Evolutionary conservation across 345 rosid genomes (phyloP).

Genomic region (Syzygium aromaticum): DNA sequence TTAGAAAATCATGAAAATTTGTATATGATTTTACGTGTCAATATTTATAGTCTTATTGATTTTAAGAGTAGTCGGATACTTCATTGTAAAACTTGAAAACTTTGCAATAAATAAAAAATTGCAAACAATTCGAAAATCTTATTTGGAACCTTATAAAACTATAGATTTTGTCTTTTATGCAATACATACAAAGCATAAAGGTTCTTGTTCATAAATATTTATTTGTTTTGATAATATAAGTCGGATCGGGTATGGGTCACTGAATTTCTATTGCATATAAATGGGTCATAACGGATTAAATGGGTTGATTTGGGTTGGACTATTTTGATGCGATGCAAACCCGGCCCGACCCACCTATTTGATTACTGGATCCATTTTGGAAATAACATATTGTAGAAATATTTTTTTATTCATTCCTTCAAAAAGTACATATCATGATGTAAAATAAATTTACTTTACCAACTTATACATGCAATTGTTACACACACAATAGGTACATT

Average conservation of each 20-base stretch:
- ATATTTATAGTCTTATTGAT: background rate
- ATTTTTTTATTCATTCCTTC: background rate
- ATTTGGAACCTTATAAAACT: background rate
- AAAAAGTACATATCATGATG: background rate
- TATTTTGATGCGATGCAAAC: too few relatives aligned
- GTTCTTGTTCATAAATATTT: background rate
- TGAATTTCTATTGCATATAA: background rate
- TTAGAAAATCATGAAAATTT: background rate
- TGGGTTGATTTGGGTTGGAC: background rate
- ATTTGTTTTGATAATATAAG: background rate
- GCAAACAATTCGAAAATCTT: too few relatives aligned
- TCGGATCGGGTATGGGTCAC: fast-evolving
- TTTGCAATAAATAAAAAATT: too few relatives aligned
- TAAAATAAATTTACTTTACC: background rate
- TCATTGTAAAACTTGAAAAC: too few relatives aligned
- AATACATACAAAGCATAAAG: background rate
- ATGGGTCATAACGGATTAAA: background rate
- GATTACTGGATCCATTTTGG: background rate
- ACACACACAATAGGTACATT: background rate
- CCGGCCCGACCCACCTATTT: background rate
- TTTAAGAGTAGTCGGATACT: background rate
- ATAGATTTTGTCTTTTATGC: background rate
- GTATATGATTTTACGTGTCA: background rate
- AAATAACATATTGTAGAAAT: background rate
- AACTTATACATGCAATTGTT: background rate